These are phyloP conservation scores for Solanum arcanum DNA, from an alignment of 257 asterid genomes.

Conservation along the genomic window DNA sequence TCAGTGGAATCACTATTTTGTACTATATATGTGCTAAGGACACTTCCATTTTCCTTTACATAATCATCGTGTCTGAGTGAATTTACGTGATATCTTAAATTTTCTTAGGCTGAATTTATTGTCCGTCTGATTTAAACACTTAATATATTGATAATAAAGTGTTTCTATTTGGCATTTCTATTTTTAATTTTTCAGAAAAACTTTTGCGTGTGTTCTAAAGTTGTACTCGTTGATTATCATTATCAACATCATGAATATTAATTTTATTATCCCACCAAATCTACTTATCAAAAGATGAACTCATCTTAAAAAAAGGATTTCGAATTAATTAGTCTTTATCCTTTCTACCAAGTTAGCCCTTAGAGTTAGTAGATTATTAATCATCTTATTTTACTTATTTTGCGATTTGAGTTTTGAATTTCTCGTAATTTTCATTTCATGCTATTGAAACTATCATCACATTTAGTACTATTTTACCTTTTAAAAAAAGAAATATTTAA, in stretches of 20 bases:
- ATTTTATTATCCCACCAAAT: not conserved
- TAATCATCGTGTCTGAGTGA: not conserved
- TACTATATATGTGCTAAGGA: not conserved
- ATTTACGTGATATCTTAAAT: not conserved
- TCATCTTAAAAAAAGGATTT: no score
- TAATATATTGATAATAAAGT: not conserved
- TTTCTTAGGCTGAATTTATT: not conserved
- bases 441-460: not conserved
- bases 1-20: slow-evolving; percentile 31
- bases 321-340: not conserved
- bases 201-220: not conserved
- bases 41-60: not conserved
- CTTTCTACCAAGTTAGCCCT: not conserved
- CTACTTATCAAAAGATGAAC: not conserved
- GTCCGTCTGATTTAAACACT: not conserved
- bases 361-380: not conserved
- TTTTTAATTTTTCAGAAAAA: no score
- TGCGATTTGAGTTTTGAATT: not conserved
- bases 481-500: not conserved
- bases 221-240: not conserved
- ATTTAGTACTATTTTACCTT: not conserved
- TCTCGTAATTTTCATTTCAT: not conserved
- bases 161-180: not conserved
- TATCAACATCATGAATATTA: not conserved
- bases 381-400: not conserved